These are phyloP conservation scores for Lodderomyces oxycetoniae DNA, from an alignment of 1,139 yeast genomes.

Conservation along the genomic window DNA sequence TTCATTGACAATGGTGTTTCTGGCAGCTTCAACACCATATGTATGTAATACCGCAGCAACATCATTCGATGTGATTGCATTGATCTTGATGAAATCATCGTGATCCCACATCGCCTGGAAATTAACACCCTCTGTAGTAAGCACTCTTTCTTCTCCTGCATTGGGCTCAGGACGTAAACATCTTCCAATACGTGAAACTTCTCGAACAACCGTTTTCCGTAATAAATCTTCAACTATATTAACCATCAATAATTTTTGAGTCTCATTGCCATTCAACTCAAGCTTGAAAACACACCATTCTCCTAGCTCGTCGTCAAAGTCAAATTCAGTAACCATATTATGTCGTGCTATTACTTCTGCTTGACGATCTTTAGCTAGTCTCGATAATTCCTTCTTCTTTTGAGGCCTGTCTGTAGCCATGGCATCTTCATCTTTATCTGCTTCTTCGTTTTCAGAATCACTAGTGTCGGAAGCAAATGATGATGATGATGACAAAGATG, in stretches of 20 bases:
- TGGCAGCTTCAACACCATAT: conserved; percentile 98
- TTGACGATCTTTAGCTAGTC: conserved; percentile 78
- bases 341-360: conserved; percentile 71
- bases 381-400: conserved; percentile 31
- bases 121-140: conserved; percentile 97
- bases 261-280: conserved; percentile 69
- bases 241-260: conserved; percentile 95
- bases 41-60: conserved; percentile 84
- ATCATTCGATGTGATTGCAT: conserved; percentile 87
- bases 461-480: conserved; percentile 19
- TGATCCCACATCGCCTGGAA: conserved; percentile 98
- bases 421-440: conserved; percentile 25
- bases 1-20: conserved; percentile 95
- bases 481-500: conserved; percentile 17
- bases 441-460: conserved; percentile 19
- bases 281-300: conserved; percentile 90
- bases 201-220: conserved; percentile 86
- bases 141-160: conserved; percentile 46
- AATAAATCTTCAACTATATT: conserved; percentile 92
- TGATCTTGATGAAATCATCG: conserved; percentile 84
- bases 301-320: conserved; percentile 85
- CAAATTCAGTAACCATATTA: conserved; percentile 68
- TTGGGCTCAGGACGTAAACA: conserved; percentile 81
- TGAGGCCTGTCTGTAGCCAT: too few species aligned
- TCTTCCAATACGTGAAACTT: conserved; percentile 86